phyloP scores from a whole-genome alignment of 495 filamentous ascomycete species.

The Podospora appendiculata region DNA sequence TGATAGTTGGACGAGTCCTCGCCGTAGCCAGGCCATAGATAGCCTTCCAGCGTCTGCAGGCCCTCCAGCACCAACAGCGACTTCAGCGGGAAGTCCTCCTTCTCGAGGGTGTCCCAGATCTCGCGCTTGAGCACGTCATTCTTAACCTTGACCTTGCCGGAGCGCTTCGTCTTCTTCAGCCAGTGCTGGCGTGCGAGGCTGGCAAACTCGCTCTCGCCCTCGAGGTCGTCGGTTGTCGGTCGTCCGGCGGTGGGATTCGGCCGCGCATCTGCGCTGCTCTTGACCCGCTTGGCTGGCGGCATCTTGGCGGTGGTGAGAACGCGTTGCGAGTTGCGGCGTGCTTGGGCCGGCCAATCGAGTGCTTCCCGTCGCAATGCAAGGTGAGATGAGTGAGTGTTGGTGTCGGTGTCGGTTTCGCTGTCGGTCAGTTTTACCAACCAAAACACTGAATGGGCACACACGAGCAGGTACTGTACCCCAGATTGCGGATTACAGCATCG shows the following conservation, averaged over 20 bases:
- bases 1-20: slow-evolving; percentile 89
- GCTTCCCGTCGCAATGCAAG: too few relatives aligned
- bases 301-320: slow-evolving; percentile 22
- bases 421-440: not conserved
- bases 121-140: slow-evolving; percentile 78
- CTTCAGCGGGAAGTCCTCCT: slow-evolving; percentile 65
- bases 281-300: slow-evolving; percentile 43
- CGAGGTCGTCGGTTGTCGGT: slow-evolving; percentile 41
- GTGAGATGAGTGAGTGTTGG: not conserved
- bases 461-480: not conserved
- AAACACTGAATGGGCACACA: not conserved
- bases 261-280: slow-evolving; percentile 32
- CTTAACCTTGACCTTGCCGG: slow-evolving; percentile 61
- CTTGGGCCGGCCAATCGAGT: slow-evolving; percentile 2
- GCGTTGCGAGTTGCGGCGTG: slow-evolving; percentile 1
- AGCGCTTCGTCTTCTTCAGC: slow-evolving; percentile 48
- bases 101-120: slow-evolving; percentile 86
- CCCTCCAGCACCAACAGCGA: slow-evolving; percentile 81
- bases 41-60: slow-evolving; percentile 83
- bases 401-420: not conserved
- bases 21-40: slow-evolving; percentile 87
- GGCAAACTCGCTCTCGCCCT: slow-evolving; percentile 74
- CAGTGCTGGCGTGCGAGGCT: slow-evolving; percentile 78
- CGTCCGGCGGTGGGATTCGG: slow-evolving; percentile 28
- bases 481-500: too few relatives aligned